Evolutionary conservation across 2,329 filamentous ascomycete species (phyloP), one percentile per base, ranked within the genome.

Genomic region (Hymenoscyphus occultus): DNA sequence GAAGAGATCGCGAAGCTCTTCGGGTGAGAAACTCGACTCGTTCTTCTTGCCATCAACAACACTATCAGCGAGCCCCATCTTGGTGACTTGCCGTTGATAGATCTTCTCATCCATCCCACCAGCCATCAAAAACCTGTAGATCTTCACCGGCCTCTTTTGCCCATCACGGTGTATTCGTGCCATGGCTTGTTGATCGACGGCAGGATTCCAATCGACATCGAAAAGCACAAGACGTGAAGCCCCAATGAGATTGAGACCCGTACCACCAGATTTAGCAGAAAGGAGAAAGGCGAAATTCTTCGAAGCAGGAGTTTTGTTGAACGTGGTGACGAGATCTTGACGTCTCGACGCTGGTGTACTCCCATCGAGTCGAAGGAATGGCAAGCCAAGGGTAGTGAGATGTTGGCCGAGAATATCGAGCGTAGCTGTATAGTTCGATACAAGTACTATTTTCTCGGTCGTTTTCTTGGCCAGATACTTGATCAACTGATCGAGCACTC

Each of bases 141-240:
- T 90, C 63, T 84, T 85, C 67, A 88, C 90, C 3, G 84, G 84
- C 12, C 81, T 78, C 74, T 87, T 89, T 73, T 92, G 89, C 0
- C 89, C 89, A 70, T 91, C 88, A 59, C 89, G 83, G 73, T 91
- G 88, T 58, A 91, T 89, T 14, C 89, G 85, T 13, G 88, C 89
- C 87, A 91, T 91, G 7, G 89, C 89, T 74, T 92, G 89, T 22
- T 89, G 78, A 71, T 92, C 89, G 0, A 86, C 90, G 0, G 88
- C 87, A 1, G 89, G 89, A 71, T 92, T 92, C 89, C 89, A 92
- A 76, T 91, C 89, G 9, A 90, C 84, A 70, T 92, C 89, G 70
- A 90, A 91, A 1, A 92, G 83, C 5, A 91, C 79, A 1, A 92
- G 82, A 28, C 89, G 83, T 39, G 86, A 89, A 5, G 88, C 89